These are phyloP conservation scores for Fusarium sp. DNA, from an alignment of 2,329 filamentous ascomycete genomes.

Conservation along the genomic window DNA sequence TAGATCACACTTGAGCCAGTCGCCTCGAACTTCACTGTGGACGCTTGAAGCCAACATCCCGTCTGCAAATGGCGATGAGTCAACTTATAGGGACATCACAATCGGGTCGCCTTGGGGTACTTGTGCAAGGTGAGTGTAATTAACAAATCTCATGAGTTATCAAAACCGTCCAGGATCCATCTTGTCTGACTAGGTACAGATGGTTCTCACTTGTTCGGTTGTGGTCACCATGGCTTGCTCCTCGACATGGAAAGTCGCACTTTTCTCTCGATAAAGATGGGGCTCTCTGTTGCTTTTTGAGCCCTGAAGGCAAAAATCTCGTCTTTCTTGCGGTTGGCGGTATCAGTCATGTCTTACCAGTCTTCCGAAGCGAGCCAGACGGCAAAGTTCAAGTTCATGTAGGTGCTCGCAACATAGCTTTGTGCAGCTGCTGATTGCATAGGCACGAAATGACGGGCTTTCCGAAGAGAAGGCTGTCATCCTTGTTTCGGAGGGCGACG, in stretches of 20 bases:
- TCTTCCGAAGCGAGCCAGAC: slow-evolving; percentile 73
- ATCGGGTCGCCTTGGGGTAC: slow-evolving; percentile 73
- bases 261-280: slow-evolving; percentile 82
- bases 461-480: slow-evolving; percentile 68
- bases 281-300: slow-evolving; percentile 82
- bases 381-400: slow-evolving; percentile 77
- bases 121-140: slow-evolving; percentile 61
- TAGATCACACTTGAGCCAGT: slow-evolving; percentile 70
- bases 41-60: slow-evolving; percentile 69
- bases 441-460: slow-evolving; percentile 75
- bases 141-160: not conserved
- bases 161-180: not conserved
- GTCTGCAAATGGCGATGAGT: slow-evolving; percentile 67
- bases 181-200: slow-evolving; percentile 52
- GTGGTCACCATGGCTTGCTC: slow-evolving; percentile 87
- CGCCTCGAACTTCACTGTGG: slow-evolving; percentile 77
- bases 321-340: slow-evolving; percentile 85
- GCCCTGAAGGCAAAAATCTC: slow-evolving; percentile 76
- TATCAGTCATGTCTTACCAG: slow-evolving; percentile 74
- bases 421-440: slow-evolving; percentile 23
- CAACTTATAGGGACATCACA: slow-evolving; percentile 66
- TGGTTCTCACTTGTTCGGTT: slow-evolving; percentile 87
- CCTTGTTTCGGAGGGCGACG: slow-evolving; percentile 76
- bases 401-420: slow-evolving; percentile 3
- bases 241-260: slow-evolving; percentile 78